Base-by-base conservation (phyloP, 1,139 yeast genomes). In the Diutina mesorugosa region DNA sequence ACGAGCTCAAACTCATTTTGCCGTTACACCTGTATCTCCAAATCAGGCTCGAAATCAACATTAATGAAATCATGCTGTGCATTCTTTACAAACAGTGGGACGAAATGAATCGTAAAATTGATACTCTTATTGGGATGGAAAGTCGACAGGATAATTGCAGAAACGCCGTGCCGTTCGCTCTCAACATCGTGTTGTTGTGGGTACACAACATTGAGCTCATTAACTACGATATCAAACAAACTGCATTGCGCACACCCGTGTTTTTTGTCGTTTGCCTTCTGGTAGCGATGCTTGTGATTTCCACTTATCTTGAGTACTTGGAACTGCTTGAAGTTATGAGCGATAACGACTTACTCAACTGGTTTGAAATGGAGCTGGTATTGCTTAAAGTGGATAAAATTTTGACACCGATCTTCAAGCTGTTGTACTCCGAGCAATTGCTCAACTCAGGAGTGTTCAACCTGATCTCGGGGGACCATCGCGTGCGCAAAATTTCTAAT, bases 211-310 rank as follows among this genome's bases (percentile, higher is more conserved):
- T 85, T 35, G 78, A 84, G 14, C 79, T 81, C 55, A 78, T 78
- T 32, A 79, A 80, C 58, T 50, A 50, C 21, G 85, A 84, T 65
- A 81, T 85, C 2, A 83, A 80, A 59, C 79, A 80, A 63, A 81
- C 86, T 0, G 79, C 87, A 0, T 77, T 84, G 56, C 74, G 89
- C 61, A 85, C 91, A 0, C 93, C 93, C 2, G 86, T 85, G 18
- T 84, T 85, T 66, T 84, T 86, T 63, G 78, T 85, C 51, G 83
- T 88, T 0, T 83, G 88, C 65, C 75, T 85, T 32, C 84, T 84
- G 64, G 78, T 85, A 1, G 74, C 90, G 2, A 70, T 83, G 4
- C 67, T 85, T 57, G 70, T 85, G 51, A 73, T 85, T 57, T 38
- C 16, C 18, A 32, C 32, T 18, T 50, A 50, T 14, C 32, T 50